Evolutionary conservation across 345 rosid genomes (phyloP).

Genomic region (Moricandia moricandioides): DNA sequence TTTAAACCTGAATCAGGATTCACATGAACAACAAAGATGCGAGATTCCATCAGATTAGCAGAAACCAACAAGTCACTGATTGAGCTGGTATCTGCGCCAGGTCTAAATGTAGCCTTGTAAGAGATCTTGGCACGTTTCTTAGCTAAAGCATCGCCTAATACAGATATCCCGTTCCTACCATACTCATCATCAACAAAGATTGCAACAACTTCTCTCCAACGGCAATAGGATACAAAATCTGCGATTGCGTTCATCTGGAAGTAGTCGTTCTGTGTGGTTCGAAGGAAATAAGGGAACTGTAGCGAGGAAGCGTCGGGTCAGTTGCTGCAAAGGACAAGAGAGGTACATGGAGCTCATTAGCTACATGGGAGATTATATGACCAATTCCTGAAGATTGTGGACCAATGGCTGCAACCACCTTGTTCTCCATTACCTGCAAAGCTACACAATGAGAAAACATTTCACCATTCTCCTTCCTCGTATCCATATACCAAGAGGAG

Average conservation of each 20-base stretch:
- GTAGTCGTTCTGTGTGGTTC: constrained; percentile 59
- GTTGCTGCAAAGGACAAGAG: constrained; percentile 69
- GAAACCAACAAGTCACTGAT: constrained; percentile 53
- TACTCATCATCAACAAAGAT: constrained; percentile 90
- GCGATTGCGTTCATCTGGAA: constrained; percentile 89
- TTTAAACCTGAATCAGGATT: constrained; percentile 81
- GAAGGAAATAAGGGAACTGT: constrained; percentile 59
- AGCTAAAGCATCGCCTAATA: constrained; percentile 72
- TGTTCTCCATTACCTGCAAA: constrained; percentile 77
- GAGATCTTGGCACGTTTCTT: constrained; percentile 69
- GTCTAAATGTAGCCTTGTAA: constrained; percentile 67
- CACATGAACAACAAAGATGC: constrained; percentile 85
- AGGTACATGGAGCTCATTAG: constrained; percentile 65
- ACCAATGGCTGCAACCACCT: constrained; percentile 75
- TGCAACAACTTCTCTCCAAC: constrained; percentile 82
- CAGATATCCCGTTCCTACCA: constrained; percentile 78
- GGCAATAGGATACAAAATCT: constrained; percentile 54
- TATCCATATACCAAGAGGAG: not conserved
- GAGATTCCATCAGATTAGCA: constrained; percentile 73
- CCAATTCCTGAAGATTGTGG: constrained; percentile 95
- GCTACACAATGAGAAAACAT: constrained; percentile 54
- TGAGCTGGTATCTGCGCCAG: constrained; percentile 45
- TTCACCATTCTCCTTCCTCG: constrained; percentile 34
- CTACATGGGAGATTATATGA: constrained; percentile 76
- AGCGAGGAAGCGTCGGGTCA: constrained; percentile 60